phyloP scores from a whole-genome alignment of 371 early-diverging fungal species.

The Mortierella polycephala region DNA sequence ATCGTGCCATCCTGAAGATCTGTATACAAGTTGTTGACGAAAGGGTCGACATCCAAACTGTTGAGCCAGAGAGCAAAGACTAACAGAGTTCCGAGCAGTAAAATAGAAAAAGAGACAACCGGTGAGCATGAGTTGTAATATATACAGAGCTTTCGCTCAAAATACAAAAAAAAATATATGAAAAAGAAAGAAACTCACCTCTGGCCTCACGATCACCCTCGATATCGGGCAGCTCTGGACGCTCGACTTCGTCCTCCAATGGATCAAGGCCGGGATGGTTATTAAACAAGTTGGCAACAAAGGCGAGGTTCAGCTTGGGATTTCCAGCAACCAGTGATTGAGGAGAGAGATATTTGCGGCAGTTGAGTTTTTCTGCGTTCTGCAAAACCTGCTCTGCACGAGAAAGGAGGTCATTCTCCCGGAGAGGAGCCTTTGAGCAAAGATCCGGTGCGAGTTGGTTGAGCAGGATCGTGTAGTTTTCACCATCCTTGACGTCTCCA shows the following conservation, averaged over 20 bases:
- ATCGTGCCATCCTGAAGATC: conserved; percentile 86
- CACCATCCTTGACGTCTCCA: conserved; percentile 93
- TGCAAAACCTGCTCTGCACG: conserved; percentile 91
- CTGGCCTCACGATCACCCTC: conserved; percentile 97
- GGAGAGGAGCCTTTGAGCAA: conserved; percentile 87
- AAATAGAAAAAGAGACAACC: not conserved
- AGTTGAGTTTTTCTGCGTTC: conserved; percentile 92
- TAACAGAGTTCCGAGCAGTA: conserved; percentile 5
- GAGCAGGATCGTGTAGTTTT: conserved; percentile 93
- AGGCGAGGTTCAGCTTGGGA: conserved; percentile 95
- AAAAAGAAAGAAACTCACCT: conserved; percentile 53
- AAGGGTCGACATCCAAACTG: conserved; percentile 93
- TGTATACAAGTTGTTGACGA: conserved; percentile 91
- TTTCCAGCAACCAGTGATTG: conserved; percentile 95
- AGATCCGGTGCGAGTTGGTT: conserved; percentile 88
- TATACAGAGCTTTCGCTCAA: not conserved
- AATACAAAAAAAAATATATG: not conserved
- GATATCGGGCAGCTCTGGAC: conserved; percentile 86
- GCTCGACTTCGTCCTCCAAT: conserved; percentile 79
- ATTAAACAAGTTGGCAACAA: conserved; percentile 95
- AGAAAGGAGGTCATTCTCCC: conserved; percentile 75
- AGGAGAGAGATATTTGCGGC: conserved; percentile 93
- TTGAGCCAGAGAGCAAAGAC: conserved; percentile 97
- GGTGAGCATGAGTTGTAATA: too few species aligned
- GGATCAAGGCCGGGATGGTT: conserved; percentile 93